A percentile compares a stretch with the other conserved stretches of the same genome.
Conservation (phyloP, 768 basidiomycete genomes). For the Tricholoma saponaceum region DNA sequence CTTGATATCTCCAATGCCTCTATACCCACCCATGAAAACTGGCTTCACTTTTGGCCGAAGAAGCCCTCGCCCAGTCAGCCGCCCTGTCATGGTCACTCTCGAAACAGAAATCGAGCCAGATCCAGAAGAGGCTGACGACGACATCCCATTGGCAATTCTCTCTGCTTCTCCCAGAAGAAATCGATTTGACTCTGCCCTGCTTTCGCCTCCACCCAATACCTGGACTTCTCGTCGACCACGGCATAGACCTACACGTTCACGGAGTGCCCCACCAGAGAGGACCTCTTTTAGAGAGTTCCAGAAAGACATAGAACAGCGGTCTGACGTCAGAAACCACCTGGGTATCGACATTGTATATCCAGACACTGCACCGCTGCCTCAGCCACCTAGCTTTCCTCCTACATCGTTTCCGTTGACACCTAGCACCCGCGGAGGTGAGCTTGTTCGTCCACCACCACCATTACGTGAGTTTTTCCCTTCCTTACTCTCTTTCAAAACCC, state of each 20-base stretch:
- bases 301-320: background rate
- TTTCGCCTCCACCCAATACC: conserved; percentile 47
- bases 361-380: conserved; percentile 10
- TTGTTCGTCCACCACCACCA: conserved; percentile 58
- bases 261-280: conserved; percentile 42
- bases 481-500: background rate
- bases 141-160: background rate
- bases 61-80: conserved; percentile 19
- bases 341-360: background rate
- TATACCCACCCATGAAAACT: conserved; percentile 30
- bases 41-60: conserved; percentile 30
- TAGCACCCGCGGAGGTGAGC: conserved; percentile 38
- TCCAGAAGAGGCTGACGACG: conserved; percentile 13
- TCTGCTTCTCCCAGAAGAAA: conserved; percentile 6
- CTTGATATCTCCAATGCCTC: conserved; percentile 43
- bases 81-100: conserved; percentile 41
- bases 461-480: conserved; percentile 44
- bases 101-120: conserved; percentile 28
- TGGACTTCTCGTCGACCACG: conserved; percentile 31
- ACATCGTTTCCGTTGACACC: conserved; percentile 18
- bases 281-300: conserved; percentile 10
- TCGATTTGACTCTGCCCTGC: conserved; percentile 29
- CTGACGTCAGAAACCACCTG: background rate
- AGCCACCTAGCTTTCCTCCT: conserved; percentile 9
- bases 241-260: conserved; percentile 44